Conservation (phyloP, 2,329 filamentous ascomycete species). For the Passalora sequoiae region DNA sequence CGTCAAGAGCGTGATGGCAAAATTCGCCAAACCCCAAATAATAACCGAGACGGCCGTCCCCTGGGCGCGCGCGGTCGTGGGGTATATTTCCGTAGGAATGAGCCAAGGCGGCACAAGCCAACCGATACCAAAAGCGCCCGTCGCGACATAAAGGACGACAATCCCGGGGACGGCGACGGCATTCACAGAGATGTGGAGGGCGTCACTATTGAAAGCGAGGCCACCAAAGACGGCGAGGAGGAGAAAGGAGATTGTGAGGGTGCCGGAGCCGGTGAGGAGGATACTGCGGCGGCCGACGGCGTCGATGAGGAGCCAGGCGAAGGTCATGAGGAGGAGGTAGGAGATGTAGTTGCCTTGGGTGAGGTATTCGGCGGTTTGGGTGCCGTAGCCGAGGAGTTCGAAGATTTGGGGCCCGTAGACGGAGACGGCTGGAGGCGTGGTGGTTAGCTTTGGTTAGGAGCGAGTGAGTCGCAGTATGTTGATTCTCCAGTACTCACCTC, state of each 20-base stretch:
- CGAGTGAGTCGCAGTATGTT: not conserved
- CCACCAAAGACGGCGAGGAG: conserved; percentile 50
- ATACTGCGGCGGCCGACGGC: conserved; percentile 51
- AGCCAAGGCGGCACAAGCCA: conserved; percentile 58
- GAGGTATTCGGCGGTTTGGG: conserved; percentile 49
- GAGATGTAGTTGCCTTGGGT: conserved; percentile 58
- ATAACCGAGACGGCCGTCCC: conserved; percentile 53
- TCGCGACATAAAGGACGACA: conserved; percentile 52
- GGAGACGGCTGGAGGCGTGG: conserved; percentile 45
- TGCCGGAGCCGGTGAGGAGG: conserved; percentile 49
- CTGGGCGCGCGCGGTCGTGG: conserved; percentile 51
- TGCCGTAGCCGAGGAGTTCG: conserved; percentile 54
- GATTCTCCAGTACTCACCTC: conserved; percentile 12
- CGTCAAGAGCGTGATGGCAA: conserved; percentile 53
- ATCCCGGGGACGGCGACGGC: conserved; percentile 49
- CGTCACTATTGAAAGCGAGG: conserved; percentile 40
- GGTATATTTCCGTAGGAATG: conserved; percentile 56
- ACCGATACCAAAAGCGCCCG: conserved; percentile 56
- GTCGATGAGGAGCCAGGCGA: conserved; percentile 57
- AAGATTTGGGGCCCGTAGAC: conserved; percentile 62
- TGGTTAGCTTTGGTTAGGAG: not conserved
- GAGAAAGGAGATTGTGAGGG: conserved; percentile 47
- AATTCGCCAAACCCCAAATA: conserved; percentile 55
- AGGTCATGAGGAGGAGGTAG: conserved; percentile 58
- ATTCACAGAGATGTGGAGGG: conserved; percentile 38